Base-by-base conservation (phyloP, 1,139 yeast species). In the Suhomyces chickasaworum region DNA sequence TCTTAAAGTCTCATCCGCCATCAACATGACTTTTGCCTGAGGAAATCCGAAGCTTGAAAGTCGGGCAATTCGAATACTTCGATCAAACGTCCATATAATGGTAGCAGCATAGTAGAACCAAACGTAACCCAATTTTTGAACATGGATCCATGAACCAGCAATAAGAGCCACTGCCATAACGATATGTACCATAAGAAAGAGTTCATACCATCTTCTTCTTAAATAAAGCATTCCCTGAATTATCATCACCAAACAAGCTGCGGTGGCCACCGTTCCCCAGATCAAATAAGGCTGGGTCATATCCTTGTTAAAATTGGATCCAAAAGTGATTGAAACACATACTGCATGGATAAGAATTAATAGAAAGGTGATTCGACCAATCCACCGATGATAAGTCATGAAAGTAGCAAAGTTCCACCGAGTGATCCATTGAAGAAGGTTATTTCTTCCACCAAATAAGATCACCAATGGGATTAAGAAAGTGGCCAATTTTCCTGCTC, bases 11-110 rank as follows among this genome's bases (percentile, higher is more conserved):
- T 74, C 78, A 37, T 65, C 69, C 1, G 69, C 61, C 34, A 69
- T 51, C 34, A 77, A 57, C 21, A 58, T 51, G 10, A 75, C 64
- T 10, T 58, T 54, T 1, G 80, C 71, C 16, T 53, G 52, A 1
- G 76, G 78, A 46, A 64, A 61, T 0, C 81, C 81, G 54, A 73
- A 75, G 8, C 53, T 50, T 6, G 56, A 17, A 27, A 77, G 50
- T 39, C 77, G 58, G 3, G 42, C 52, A 16, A 77, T 9, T 52
- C 82, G 61, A 13, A 71, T 61, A 2, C 58, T 53, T 34, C 81
- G 56, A 53, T 77, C 81, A 40, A 72, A 61, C 0, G 53, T 58
- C 81, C 81, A 77, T 7, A 75, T 66, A 0, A 73, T 77, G 20
- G 62, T 53, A 3, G 73, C 51, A 4, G 78, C 72, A 53, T 68